These are phyloP conservation scores for Fabrea salina DNA, from an alignment of 169 alveolate genomes.

Conservation along the genomic window DNA sequence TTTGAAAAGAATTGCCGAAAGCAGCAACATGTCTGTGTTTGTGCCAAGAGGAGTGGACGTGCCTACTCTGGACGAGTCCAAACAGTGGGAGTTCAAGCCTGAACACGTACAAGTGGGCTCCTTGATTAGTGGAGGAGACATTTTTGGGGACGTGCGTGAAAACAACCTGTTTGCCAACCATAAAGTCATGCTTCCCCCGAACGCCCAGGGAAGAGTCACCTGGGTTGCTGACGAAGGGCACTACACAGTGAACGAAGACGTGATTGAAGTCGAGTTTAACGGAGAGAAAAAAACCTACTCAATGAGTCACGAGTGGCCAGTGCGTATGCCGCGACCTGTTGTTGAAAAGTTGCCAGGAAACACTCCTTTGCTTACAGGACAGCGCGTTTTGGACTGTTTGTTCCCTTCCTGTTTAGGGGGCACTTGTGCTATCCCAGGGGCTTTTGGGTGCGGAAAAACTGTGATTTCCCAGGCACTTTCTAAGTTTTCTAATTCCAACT, in stretches of 20 bases:
- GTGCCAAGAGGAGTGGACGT: slow-evolving; percentile 97
- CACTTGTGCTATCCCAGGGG: slow-evolving; percentile 99
- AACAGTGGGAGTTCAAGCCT: slow-evolving; percentile 93
- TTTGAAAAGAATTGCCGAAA: slow-evolving; percentile 88
- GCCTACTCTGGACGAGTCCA: slow-evolving; percentile 88
- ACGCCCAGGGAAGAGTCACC: slow-evolving; percentile 92
- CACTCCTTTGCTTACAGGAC: slow-evolving; percentile 97
- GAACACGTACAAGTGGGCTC: slow-evolving; percentile 88
- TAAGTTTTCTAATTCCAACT: slow-evolving; percentile 96
- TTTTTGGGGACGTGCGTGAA: slow-evolving; percentile 93
- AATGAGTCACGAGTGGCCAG: slow-evolving; percentile 99
- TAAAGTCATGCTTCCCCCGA: slow-evolving; percentile 96
- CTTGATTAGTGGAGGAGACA: slow-evolving; percentile 97
- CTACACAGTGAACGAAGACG: slow-evolving; percentile 88
- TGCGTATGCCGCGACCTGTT: slow-evolving; percentile 97
- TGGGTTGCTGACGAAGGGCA: slow-evolving; percentile 94
- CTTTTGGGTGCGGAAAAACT: slow-evolving; percentile 99
- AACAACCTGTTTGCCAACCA: slow-evolving; percentile 94
- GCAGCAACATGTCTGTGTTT: slow-evolving; percentile 81
- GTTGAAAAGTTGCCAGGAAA: slow-evolving; percentile 93
- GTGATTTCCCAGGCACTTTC: slow-evolving; percentile 97
- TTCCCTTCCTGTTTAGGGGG: slow-evolving; percentile 99
- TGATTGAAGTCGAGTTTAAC: slow-evolving; percentile 70
- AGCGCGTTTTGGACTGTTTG: slow-evolving; percentile 95
- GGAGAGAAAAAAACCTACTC: slow-evolving; percentile 86